These are phyloP conservation scores for Mallotus nudiflorus DNA, from an alignment of 345 rosid species.

Conservation along the genomic window DNA sequence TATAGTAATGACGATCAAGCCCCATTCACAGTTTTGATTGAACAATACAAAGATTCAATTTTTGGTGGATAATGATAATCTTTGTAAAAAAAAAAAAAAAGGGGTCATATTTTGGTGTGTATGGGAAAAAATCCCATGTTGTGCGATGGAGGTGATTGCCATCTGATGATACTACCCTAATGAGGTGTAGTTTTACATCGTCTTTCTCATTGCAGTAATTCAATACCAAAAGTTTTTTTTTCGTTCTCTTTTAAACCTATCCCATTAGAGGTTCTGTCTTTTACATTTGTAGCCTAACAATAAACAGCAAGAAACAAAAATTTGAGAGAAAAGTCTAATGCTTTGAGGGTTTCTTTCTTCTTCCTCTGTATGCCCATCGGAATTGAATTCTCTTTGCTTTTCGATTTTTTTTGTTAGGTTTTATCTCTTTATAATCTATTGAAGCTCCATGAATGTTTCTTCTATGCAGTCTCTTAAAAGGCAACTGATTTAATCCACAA, in stretches of 20 bases:
- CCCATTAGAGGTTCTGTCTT: not conserved
- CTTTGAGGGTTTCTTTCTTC: conserved; percentile 25
- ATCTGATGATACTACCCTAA: not conserved
- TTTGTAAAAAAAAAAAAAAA: not conserved
- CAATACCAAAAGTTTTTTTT: not conserved
- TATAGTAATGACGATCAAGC: too few species aligned
- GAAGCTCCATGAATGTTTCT: conserved; percentile 27
- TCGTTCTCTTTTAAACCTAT: not conserved
- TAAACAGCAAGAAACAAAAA: not conserved
- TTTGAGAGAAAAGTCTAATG: conserved; percentile 8
- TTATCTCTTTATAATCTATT: conserved; percentile 6
- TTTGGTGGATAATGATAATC: not conserved
- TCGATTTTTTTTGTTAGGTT: not conserved
- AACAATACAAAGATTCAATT: too few species aligned
- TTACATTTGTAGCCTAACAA: conserved; percentile 4
- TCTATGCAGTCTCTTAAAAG: conserved; percentile 28
- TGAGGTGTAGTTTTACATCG: conserved; percentile 9
- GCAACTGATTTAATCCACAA: conserved; percentile 20
- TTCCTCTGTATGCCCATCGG: conserved; percentile 11
- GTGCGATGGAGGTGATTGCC: conserved; percentile 15
- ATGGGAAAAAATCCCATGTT: not conserved
- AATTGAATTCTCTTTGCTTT: conserved; percentile 37
- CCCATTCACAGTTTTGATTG: too few species aligned
- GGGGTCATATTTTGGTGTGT: too few species aligned
- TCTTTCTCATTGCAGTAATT: conserved; percentile 12